A percentile compares a stretch with the other conserved stretches of the same genome.
phyloP scores from a whole-genome alignment of 1,284 basidiomycete species.

The Ceratobasidium sp. region DNA sequence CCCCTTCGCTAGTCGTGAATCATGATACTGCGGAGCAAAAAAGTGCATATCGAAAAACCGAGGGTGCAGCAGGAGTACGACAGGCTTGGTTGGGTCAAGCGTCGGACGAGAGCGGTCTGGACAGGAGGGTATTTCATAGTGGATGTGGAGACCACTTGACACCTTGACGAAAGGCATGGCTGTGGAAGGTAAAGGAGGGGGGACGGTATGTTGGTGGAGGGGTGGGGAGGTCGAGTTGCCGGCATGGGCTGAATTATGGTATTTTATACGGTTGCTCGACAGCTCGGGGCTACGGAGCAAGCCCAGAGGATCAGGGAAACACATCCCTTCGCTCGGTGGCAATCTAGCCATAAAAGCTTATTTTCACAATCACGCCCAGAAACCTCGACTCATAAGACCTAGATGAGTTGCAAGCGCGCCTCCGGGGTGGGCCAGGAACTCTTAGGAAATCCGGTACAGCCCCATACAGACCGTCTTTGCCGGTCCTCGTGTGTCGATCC shows the following conservation, averaged over 20 bases:
- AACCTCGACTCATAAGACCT: conserved; percentile 3
- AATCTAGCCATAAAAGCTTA: background rate
- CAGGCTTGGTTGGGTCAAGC: conserved; percentile 43
- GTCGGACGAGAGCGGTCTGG: conserved; percentile 43
- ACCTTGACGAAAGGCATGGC: conserved; percentile 45
- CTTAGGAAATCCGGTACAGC: background rate
- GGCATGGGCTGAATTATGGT: background rate
- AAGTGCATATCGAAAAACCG: conserved; percentile 46
- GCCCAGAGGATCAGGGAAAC: background rate
- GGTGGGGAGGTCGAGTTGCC: background rate
- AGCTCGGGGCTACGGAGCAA: conserved; percentile 5
- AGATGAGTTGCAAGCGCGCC: background rate
- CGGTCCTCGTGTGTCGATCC: too few relatives aligned
- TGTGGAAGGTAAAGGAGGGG: background rate
- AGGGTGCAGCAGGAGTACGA: conserved; percentile 45
- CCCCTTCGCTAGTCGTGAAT: conserved; percentile 44
- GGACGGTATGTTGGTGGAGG: conserved; percentile 1
- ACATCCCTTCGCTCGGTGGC: background rate
- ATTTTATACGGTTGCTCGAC: conserved; percentile 2
- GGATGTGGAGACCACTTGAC: conserved; percentile 35
- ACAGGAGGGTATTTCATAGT: conserved; percentile 46
- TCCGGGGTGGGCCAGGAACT: conserved; percentile 6
- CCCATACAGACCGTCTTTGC: background rate
- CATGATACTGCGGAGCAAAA: conserved; percentile 45
- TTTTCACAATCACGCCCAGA: conserved; percentile 1